phyloP scores from a whole-genome alignment of 495 filamentous ascomycete genomes.

The Hyaloscypha bicolor region DNA sequence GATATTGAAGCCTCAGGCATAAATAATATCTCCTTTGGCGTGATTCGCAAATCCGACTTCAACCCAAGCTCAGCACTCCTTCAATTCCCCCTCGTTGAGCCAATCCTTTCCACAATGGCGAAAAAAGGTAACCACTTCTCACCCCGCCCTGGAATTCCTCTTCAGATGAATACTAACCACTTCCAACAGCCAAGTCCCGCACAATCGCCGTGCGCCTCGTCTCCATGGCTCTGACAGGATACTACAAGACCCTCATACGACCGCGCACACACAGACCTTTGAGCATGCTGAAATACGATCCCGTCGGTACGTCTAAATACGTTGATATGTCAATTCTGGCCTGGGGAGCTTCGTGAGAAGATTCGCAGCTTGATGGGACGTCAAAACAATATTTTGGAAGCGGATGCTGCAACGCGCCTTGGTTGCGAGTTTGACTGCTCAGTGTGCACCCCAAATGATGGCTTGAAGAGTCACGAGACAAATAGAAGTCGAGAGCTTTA shows the following conservation, averaged over 20 bases:
- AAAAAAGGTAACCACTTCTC: conserved; percentile 49
- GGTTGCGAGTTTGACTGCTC: background rate
- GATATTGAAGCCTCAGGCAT: background rate
- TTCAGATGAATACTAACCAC: background rate
- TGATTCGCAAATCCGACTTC: background rate
- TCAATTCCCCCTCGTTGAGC: background rate
- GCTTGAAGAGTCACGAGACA: background rate
- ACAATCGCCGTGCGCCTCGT: conserved; percentile 90
- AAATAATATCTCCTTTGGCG: background rate
- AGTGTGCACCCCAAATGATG: background rate
- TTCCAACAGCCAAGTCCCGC: conserved; percentile 73
- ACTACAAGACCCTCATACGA: conserved; percentile 86
- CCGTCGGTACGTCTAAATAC: conserved; percentile 72
- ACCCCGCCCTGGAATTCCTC: background rate
- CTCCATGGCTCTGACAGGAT: conserved; percentile 98
- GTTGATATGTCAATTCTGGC: background rate
- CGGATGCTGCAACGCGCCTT: background rate
- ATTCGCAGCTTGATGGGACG: background rate
- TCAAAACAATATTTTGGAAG: background rate
- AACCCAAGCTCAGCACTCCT: conserved; percentile 12
- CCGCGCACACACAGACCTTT: conserved; percentile 80
- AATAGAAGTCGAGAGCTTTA: background rate
- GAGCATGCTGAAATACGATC: conserved; percentile 99
- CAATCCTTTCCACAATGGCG: conserved; percentile 45
- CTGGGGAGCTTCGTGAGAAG: background rate